phyloP scores from a whole-genome alignment of 176 grass and related monocot genomes.

The Eleusine coracana region DNA sequence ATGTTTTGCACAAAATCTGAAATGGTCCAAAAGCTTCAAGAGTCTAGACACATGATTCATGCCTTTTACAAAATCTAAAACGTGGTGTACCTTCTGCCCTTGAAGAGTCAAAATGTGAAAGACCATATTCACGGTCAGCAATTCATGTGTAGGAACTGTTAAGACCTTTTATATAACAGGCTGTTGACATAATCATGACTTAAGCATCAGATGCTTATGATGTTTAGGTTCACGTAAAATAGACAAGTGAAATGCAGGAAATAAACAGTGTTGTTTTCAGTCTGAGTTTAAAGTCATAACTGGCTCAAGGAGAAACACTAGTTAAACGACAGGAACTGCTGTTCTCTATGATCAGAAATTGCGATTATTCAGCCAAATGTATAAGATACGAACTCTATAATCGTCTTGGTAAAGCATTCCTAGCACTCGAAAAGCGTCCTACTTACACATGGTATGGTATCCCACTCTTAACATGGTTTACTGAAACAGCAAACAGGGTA shows the following conservation, averaged over 20 bases:
- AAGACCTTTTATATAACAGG: background rate
- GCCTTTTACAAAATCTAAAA: constrained; percentile 44
- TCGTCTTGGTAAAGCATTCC: background rate
- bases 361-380: background rate
- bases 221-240: constrained; percentile 21
- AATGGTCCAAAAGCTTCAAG: background rate
- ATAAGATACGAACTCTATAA: background rate
- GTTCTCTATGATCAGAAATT: background rate
- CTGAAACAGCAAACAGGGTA: background rate
- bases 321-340: background rate
- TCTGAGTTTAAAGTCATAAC: background rate
- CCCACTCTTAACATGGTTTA: background rate
- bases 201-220: constrained; percentile 1
- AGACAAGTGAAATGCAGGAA: constrained; percentile 9
- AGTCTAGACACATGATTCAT: constrained; percentile 38
- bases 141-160: background rate
- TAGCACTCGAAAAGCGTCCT: background rate
- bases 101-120: constrained; percentile 29
- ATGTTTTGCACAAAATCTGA: background rate
- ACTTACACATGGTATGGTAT: background rate
- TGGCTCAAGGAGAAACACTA: background rate
- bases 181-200: background rate
- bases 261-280: background rate
- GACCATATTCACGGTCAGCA: constrained; percentile 27
- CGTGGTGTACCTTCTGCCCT: constrained; percentile 34